A percentile compares a stretch with the other conserved stretches of the same genome.
Conservation (phyloP, 1,284 basidiomycete species). For the Rhodotorula sp. region DNA sequence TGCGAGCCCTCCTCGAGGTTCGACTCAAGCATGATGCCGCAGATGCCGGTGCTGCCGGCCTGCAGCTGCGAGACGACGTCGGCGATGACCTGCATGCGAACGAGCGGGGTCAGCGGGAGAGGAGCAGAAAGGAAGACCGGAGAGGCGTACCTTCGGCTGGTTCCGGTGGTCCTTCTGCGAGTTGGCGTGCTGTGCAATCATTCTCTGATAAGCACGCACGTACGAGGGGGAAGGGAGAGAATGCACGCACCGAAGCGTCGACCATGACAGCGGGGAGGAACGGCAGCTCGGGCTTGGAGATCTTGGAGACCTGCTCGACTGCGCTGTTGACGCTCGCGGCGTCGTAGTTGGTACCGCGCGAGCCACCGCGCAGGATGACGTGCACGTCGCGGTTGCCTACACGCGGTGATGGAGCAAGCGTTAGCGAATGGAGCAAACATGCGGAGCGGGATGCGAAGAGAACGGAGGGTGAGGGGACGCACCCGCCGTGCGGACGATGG, state of each 20-base stretch:
- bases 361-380: constrained; percentile 89
- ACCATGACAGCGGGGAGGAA: constrained; percentile 43
- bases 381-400: constrained; percentile 71
- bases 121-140: no score
- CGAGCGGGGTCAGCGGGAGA: background rate
- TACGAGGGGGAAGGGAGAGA: no score
- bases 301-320: constrained; percentile 68
- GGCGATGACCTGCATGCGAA: constrained; percentile 58
- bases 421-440: no score
- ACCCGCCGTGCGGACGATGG: constrained; percentile 93
- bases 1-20: constrained; percentile 86
- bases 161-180: constrained; percentile 89
- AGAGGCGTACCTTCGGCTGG: constrained; percentile 67
- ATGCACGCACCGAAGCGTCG: constrained; percentile 39
- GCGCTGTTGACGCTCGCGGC: constrained; percentile 74
- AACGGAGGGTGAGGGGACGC: constrained; percentile 55
- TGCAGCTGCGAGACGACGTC: constrained; percentile 75
- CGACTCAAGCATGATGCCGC: constrained; percentile 95
- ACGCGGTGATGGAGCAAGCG: accelerated
- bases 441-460: background rate
- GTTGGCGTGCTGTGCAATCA: constrained; percentile 64
- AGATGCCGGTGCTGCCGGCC: constrained; percentile 75
- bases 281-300: constrained; percentile 48
- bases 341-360: constrained; percentile 81
- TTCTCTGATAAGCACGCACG: no score